Evolutionary conservation across 192 early-diverging fungal genomes (phyloP), one percentile per base, ranked within the genome.

Genomic region (Jimgerdemannia lactiflua): DNA sequence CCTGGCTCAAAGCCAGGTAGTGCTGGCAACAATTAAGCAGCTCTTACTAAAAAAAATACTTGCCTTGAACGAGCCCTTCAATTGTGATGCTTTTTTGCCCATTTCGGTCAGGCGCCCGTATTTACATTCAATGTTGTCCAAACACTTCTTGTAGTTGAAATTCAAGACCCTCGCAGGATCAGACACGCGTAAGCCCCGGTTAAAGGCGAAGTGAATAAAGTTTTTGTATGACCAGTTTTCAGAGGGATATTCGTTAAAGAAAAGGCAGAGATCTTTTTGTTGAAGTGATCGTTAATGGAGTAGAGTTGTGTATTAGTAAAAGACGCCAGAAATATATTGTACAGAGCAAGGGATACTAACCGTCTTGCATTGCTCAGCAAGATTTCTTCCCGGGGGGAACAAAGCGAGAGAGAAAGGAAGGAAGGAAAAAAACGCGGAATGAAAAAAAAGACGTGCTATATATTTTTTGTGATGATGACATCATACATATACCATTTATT

Each of bases 1-100:
- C 69, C 43, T 75, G 69, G 39, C 69, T 75, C 49, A 70, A 75
- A 75, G 74, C 69, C 74, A 75, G 70, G 74, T 70, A 70, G 42
- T 75, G 69, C 65, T 75, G 73, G 41, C 42, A 70, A 75, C 9
- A 59, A 11, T 20, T 70, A 39, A 43, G 19, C 67, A 41, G 39
- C 70, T 75, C 43, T 70, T 20, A 39, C 59, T 20, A 40, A 14
- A 59, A 11, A 70, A 75, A 39, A 42, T 39, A 69, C 74, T 70
- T 70, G 64, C 74, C 69, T 75, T 75, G 14, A 59, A 59, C 49
- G 49, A 59, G 49, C 49, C 49, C 49, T 59, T 59, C 65, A 75
- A 40, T 63, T 29, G 70, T 69, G 43, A 14, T 67, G 74, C 68
- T 64, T 75, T 75, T 43, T n/a, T 69, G 65, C 43, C 19, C 65